Base-by-base conservation (phyloP, 805 yeast species). In the Ogataea neopini region DNA sequence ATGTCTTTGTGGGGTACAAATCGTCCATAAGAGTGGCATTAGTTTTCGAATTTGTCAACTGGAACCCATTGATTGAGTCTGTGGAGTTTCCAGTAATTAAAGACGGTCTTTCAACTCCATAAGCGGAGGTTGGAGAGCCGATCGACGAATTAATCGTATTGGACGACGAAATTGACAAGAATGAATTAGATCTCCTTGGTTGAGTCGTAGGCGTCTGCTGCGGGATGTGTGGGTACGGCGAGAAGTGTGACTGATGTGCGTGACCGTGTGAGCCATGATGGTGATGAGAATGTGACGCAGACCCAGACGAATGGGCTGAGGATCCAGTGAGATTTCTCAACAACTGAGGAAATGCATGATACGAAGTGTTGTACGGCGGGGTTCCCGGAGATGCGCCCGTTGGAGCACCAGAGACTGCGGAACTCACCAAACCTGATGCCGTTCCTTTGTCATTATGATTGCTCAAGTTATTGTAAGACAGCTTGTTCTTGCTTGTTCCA, bases 1-100 rank as follows among this genome's bases (percentile, higher is more conserved):
- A 64, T 1, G 69, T 64, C 40, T 56, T 64, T 2, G 66, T 56
- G 48, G 60, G 63, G 48, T 66, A 63, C 13, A 64, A 44, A 40
- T 64, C 70, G 37, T 62, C 68, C 66, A 63, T 63, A 14, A 65
- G 43, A 1, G 70, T 64, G 10, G 69, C 59, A 46, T 66, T 64
- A 1, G 69, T 65, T 43, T 64, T 64, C 2, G 67, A 45, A 37
- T 63, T 66, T 1, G 66, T 53, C 25, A 66, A 44, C 35, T 53
- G 60, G 39, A 59, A 59, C 2, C 61, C 62, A 30, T 52, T 57
- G 26, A 57, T 38, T 10, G 64, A 55, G 20, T 54, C 63, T 1
- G 58, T 43, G 1, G 60, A 56, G 35, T 54, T 54, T 20, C 53
- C 53, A 7, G 59, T 59, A 9, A 60, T 25, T 29, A 60, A 38